phyloP scores from a whole-genome alignment of 2,329 filamentous ascomycete genomes.

The Nigrograna mackinnonii region DNA sequence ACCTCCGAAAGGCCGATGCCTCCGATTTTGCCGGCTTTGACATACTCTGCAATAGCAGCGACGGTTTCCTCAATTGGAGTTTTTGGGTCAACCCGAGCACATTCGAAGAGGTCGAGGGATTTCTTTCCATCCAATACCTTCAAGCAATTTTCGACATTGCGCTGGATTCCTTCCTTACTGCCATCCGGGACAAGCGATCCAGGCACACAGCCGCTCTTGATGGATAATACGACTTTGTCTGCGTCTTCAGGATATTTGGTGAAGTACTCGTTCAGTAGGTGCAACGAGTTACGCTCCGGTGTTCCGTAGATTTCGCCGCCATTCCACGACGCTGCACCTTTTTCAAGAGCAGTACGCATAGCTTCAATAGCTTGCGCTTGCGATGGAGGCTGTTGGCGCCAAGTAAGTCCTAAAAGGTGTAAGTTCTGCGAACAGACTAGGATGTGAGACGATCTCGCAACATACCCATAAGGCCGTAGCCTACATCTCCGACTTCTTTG shows the following conservation, averaged over 20 bases:
- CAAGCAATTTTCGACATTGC: slow-evolving; percentile 52
- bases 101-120: slow-evolving; percentile 53
- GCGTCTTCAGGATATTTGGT: slow-evolving; percentile 55
- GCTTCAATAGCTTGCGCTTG: slow-evolving; percentile 45
- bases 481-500: slow-evolving; percentile 45
- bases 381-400: slow-evolving; percentile 44
- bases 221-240: slow-evolving; percentile 53
- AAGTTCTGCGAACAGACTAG: slow-evolving; percentile 5
- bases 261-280: slow-evolving; percentile 56
- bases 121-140: slow-evolving; percentile 51
- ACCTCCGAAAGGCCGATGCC: slow-evolving; percentile 52
- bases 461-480: slow-evolving; percentile 54
- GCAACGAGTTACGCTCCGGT: slow-evolving; percentile 50
- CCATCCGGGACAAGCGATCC: slow-evolving; percentile 44
- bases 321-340: slow-evolving; percentile 54
- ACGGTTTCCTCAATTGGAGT: slow-evolving; percentile 51
- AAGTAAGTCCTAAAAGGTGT: slow-evolving; percentile 46
- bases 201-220: slow-evolving; percentile 51
- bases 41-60: slow-evolving; percentile 42
- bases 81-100: slow-evolving; percentile 48
- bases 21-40: slow-evolving; percentile 48
- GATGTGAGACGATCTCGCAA: neutral
- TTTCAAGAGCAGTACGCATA: slow-evolving; percentile 47
- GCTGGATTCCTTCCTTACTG: slow-evolving; percentile 42
- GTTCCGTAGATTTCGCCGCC: slow-evolving; percentile 54